Conservation (phyloP, 306 rosid genomes). For the Urtica urens region DNA sequence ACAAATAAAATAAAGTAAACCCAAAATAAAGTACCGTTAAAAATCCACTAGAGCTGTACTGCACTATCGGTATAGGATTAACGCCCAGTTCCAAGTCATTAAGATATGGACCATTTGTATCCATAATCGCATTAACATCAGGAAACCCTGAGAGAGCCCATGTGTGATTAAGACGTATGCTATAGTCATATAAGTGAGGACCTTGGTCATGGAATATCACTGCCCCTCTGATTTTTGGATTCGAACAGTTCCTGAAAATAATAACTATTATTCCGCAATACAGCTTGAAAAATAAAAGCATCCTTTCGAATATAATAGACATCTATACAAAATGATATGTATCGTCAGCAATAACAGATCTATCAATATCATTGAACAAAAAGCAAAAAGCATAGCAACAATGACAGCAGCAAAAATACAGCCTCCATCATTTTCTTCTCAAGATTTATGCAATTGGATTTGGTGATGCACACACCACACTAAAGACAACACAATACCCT, state of each 20-base stretch:
- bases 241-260: constrained; percentile 62
- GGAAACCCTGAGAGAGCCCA: constrained; percentile 99
- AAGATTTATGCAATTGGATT: no score
- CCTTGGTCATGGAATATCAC: constrained; percentile 82
- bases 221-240: constrained; percentile 85
- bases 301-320: no score
- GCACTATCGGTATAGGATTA: constrained; percentile 70
- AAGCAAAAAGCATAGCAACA: no score
- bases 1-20: constrained; percentile 13
- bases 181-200: constrained; percentile 70
- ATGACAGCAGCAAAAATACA: no score
- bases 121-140: constrained; percentile 85
- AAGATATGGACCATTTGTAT: constrained; percentile 80
- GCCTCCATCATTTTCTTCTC: no score
- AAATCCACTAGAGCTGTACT: constrained; percentile 93
- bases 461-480: no score
- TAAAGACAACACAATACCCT: no score
- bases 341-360: no score
- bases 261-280: no score
- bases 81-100: constrained; percentile 80
- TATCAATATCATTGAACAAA: no score
- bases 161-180: constrained; percentile 92
- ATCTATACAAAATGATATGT: no score
- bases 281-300: no score
- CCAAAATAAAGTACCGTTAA: constrained; percentile 54